Conservation (phyloP, 805 yeast species). For the Cyberlindnera sargentensis region DNA sequence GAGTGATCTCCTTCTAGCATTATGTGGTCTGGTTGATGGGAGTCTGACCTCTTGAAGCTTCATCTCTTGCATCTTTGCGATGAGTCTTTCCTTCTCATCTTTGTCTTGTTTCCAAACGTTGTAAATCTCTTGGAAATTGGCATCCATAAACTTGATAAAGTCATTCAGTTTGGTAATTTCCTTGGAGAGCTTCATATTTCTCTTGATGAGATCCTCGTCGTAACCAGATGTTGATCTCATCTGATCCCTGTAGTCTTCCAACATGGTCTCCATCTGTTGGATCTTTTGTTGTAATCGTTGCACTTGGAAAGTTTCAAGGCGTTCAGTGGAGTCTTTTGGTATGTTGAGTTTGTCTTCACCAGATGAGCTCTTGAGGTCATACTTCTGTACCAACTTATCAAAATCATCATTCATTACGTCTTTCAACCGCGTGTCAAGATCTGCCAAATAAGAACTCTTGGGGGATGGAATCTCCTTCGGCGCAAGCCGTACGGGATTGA, state of each 20-base stretch:
- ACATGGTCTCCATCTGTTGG: conserved; percentile 5
- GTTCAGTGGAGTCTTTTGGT: background rate
- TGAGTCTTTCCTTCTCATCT: conserved; percentile 11
- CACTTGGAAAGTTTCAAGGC: background rate
- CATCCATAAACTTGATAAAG: conserved; percentile 16
- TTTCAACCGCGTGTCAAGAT: background rate
- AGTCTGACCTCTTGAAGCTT: background rate
- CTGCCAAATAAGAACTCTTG: background rate
- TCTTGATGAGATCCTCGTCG: conserved; percentile 4
- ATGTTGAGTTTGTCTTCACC: background rate
- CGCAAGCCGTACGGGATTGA: no score
- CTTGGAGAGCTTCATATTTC: conserved; percentile 5
- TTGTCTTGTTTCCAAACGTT: conserved; percentile 9
- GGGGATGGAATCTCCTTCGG: background rate
- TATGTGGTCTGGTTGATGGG: background rate
- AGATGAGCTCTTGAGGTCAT: conserved; percentile 5
- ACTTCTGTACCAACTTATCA: conserved; percentile 9
- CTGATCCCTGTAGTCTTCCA: conserved; percentile 4
- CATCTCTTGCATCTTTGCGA: background rate
- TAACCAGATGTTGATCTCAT: background rate
- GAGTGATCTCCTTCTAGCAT: background rate
- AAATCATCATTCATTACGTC: conserved; percentile 9
- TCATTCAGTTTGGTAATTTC: conserved; percentile 15
- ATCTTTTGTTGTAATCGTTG: conserved; percentile 4
- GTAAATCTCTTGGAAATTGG: conserved; percentile 11